Conservation (phyloP, 2,329 filamentous ascomycete species). For the Epichloe aotearoae region DNA sequence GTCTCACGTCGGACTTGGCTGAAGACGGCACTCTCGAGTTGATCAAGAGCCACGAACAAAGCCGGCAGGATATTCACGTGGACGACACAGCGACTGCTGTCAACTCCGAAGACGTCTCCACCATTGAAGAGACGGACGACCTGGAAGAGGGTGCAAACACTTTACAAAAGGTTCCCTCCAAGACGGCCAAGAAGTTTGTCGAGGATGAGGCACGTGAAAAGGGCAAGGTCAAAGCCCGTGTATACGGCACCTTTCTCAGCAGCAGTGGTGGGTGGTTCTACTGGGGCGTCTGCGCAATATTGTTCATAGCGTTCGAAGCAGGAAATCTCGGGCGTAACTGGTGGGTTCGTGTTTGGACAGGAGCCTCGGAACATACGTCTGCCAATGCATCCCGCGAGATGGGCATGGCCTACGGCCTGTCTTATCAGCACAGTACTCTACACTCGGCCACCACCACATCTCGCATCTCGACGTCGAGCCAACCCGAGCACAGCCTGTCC, state of each 20-base stretch:
- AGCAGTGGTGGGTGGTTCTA: slow-evolving; percentile 50
- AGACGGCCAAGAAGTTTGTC: slow-evolving; percentile 54
- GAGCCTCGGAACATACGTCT: slow-evolving; percentile 9
- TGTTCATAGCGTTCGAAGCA: slow-evolving; percentile 42
- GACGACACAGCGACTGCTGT: slow-evolving; percentile 40
- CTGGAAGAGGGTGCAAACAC: slow-evolving; percentile 21
- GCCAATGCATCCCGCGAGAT: slow-evolving; percentile 15
- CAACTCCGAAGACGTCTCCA: slow-evolving; percentile 38
- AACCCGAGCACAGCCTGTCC: slow-evolving; percentile 27
- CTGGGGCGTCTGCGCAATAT: slow-evolving; percentile 40
- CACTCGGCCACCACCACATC: slow-evolving; percentile 22
- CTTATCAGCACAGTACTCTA: slow-evolving; percentile 32
- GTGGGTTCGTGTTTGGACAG: slow-evolving; percentile 54
- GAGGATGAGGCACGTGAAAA: slow-evolving; percentile 62
- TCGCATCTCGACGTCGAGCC: slow-evolving; percentile 7
- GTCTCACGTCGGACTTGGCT: slow-evolving; percentile 50
- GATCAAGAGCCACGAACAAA: slow-evolving; percentile 44
- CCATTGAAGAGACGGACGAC: slow-evolving; percentile 26
- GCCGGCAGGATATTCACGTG: slow-evolving; percentile 28
- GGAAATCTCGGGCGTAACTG: slow-evolving; percentile 46
- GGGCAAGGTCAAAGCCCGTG: slow-evolving; percentile 51
- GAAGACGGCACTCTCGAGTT: slow-evolving; percentile 40
- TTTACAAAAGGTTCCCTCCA: slow-evolving; percentile 37
- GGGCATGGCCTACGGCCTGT: slow-evolving; percentile 30
- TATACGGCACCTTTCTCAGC: slow-evolving; percentile 56